These are phyloP conservation scores for Yamagishiella unicocca DNA, from an alignment of 139 green algal genomes.

Conservation along the genomic window DNA sequence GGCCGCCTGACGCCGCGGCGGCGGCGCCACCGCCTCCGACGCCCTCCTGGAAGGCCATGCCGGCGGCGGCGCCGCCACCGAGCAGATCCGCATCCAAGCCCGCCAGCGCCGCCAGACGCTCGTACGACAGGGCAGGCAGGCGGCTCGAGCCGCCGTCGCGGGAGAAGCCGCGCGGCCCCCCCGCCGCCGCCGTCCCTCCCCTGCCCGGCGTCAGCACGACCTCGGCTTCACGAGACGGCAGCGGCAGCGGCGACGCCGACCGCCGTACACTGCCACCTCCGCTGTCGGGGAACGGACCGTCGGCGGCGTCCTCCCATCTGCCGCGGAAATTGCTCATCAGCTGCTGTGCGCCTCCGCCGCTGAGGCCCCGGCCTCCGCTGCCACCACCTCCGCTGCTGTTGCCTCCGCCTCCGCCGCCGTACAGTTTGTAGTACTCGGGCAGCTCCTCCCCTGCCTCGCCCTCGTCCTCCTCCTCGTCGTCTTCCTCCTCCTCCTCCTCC, in stretches of 20 bases:
- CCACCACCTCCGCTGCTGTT: not conserved
- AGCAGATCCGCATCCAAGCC: constrained; percentile 8
- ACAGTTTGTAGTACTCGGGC: not conserved
- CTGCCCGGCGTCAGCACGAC: too few species aligned
- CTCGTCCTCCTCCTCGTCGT: not conserved
- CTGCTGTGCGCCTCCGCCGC: not conserved
- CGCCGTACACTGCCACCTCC: too few species aligned
- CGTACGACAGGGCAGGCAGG: not conserved
- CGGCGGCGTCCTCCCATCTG: too few species aligned
- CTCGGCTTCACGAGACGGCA: too few species aligned
- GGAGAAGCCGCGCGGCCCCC: not conserved
- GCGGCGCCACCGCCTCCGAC: not conserved
- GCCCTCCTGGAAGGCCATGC: not conserved
- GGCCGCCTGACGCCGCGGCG: not conserved
- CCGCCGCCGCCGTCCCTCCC: not conserved
- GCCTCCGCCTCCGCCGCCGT: not conserved
- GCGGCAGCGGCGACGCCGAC: too few species aligned
- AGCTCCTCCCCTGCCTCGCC: not conserved
- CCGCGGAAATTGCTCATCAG: not conserved
- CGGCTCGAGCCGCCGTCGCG: not conserved
- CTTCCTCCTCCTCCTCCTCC: not conserved
- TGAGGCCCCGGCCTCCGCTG: not conserved
- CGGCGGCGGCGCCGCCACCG: not conserved
- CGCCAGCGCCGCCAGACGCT: constrained; percentile 26
- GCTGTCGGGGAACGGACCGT: too few species aligned